Evolutionary conservation across 257 asterid species (phyloP).

Genomic region (Coffea eugenioides): DNA sequence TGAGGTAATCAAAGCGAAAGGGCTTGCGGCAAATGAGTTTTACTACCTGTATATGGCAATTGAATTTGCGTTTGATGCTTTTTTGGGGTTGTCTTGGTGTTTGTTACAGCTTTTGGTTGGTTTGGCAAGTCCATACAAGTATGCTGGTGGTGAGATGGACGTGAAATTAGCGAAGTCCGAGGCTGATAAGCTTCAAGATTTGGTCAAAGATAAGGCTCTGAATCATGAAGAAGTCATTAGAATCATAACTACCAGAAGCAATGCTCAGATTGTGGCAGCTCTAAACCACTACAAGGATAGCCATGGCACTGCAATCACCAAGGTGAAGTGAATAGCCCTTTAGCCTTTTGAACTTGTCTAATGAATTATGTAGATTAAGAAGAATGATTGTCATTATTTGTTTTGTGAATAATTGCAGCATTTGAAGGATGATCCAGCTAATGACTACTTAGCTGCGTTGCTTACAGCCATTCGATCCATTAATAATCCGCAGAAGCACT

Average conservation of each 20-base stretch:
- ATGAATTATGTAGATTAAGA: not conserved
- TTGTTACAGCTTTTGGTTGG: constrained; percentile 52
- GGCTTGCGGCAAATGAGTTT: too few relatives aligned
- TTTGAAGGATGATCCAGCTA: constrained; percentile 44
- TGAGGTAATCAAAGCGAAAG: too few relatives aligned
- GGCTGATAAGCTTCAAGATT: constrained; percentile 43
- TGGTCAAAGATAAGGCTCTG: constrained; percentile 42
- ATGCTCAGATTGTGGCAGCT: constrained; percentile 64
- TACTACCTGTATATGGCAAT: too few relatives aligned
- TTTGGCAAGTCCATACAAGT: constrained; percentile 57
- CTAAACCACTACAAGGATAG: constrained; percentile 61
- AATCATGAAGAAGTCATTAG: constrained; percentile 61
- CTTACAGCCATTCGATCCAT: constrained; percentile 56
- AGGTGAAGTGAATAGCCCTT: constrained; percentile 36
- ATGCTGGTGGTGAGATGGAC: constrained; percentile 56
- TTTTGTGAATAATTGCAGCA: constrained; percentile 26
- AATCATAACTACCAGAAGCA: constrained; percentile 71
- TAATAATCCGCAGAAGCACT: constrained; percentile 57
- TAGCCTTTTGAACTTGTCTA: not conserved
- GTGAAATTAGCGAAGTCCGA: constrained; percentile 49
- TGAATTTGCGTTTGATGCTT: not conserved
- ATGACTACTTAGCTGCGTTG: constrained; percentile 38
- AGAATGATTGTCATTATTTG: not conserved
- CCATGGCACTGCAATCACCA: constrained; percentile 59
- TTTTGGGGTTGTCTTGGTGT: not conserved